Evolutionary conservation across 176 grass and related monocot genomes (phyloP), one percentile per base, ranked within the genome.

Genomic region (Cocos nucifera): DNA sequence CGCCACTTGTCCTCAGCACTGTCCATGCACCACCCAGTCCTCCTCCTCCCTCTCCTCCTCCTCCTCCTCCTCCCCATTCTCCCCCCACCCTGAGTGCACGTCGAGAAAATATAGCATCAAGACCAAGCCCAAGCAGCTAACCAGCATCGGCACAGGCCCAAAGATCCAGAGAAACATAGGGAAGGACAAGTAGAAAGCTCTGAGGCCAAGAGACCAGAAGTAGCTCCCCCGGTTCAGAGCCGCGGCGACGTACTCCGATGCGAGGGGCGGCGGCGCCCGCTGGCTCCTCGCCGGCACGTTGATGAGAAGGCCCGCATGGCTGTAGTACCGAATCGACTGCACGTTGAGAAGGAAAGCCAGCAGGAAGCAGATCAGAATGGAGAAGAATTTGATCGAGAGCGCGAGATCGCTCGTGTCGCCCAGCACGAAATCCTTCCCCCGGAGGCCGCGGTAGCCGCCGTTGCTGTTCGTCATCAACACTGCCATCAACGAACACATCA

Each of bases 121-220:
- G 28, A 6, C 28, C 28, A 30, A 30, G 4, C 4, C 28, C 28
- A 30, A 30, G 28, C 28, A 30, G 28, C 28, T 12, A 44, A 12
- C 66, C 18, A 95, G 57, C 91, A 96, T 85, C 2, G 91, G 86
- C 12, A 90, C 82, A 49, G 91, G 83, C 0, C 91, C 91, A 24
- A 96, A 96, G 1, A 88, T 87, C 91, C 86, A 96, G 51, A 90
- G 75, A 68, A 95, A 95, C 27, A 90, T 74, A 44, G 80, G 69
- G 39, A 95, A 74, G 1, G 91, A 84, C 0, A 75, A 63, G 61
- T 96, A 90, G 73, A 96, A 96, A 14, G 91, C 83, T 56, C 83
- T 75, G 17, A 96, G 80, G 32, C 91, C 86, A 7, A 96, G 86
- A 49, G 83, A 90, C 91, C 91, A 90, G 39, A 85, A 83, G 59